phyloP scores from a whole-genome alignment of 805 yeast genomes.

The Debaryomyces hansenii region DNA sequence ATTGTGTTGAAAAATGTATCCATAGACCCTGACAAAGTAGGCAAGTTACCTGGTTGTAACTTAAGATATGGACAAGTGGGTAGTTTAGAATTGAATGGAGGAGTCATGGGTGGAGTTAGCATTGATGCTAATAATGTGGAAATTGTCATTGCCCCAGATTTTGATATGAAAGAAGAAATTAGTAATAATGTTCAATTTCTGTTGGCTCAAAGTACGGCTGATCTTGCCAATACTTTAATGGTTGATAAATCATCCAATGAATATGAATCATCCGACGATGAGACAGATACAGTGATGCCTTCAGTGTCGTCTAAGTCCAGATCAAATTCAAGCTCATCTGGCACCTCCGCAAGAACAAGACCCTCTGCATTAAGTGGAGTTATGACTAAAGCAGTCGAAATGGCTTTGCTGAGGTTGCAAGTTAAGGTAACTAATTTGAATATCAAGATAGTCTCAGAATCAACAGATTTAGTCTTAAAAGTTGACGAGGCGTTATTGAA shows the following conservation, averaged over 20 bases:
- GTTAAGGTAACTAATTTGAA: constrained; percentile 48
- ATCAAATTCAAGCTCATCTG: constrained; percentile 9
- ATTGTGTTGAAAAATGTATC: constrained; percentile 57
- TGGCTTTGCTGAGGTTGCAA: constrained; percentile 61
- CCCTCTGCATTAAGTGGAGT: constrained; percentile 51
- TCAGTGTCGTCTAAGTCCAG: neutral
- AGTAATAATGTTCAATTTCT: constrained; percentile 45
- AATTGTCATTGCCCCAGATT: constrained; percentile 38
- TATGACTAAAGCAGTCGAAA: constrained; percentile 64
- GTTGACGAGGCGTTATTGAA: constrained; percentile 30
- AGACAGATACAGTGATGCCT: neutral
- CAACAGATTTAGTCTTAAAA: constrained; percentile 32
- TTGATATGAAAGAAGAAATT: constrained; percentile 27
- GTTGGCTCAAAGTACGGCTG: constrained; percentile 71
- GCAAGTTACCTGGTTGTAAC: constrained; percentile 60
- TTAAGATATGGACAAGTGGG: constrained; percentile 62
- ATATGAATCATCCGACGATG: constrained; percentile 10
- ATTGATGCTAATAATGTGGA: constrained; percentile 58
- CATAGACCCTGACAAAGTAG: constrained; percentile 69
- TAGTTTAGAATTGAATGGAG: constrained; percentile 55
- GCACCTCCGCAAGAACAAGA: constrained; percentile 17
- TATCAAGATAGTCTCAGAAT: constrained; percentile 50
- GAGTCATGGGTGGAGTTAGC: constrained; percentile 69
- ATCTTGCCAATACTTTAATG: constrained; percentile 62
- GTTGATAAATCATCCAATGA: constrained; percentile 26